Evolutionary conservation across 495 filamentous ascomycete genomes (phyloP).

Genomic region (Hypoxylon subgilvum): DNA sequence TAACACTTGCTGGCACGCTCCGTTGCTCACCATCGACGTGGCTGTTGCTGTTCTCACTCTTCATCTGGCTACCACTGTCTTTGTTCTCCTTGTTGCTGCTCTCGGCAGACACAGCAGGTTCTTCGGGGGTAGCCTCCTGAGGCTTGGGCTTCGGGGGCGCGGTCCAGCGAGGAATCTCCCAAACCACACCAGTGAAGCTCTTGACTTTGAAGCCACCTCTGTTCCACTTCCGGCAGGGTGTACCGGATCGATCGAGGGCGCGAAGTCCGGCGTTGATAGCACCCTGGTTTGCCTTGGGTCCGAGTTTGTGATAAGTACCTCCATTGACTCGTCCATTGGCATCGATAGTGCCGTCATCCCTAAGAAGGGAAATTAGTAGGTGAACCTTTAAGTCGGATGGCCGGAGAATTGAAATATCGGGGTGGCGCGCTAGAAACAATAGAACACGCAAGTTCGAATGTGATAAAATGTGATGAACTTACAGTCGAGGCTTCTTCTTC

Average conservation of each 20-base stretch:
- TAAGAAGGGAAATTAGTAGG: constrained; percentile 48
- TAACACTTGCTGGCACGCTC: constrained; percentile 48
- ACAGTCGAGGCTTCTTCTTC: constrained; percentile 94
- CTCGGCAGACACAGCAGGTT: constrained; percentile 58
- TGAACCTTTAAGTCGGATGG: constrained; percentile 12
- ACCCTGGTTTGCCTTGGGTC: constrained; percentile 96
- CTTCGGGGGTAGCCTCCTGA: constrained; percentile 42
- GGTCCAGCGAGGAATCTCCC: constrained; percentile 85
- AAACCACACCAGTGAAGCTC: constrained; percentile 88
- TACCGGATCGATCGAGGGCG: constrained; percentile 86
- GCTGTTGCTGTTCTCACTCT: constrained; percentile 74
- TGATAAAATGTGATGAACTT: constrained; percentile 52
- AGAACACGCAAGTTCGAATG: background rate
- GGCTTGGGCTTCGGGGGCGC: constrained; percentile 64
- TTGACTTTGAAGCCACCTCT: constrained; percentile 82
- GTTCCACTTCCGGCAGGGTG: constrained; percentile 90
- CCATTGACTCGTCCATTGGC: constrained; percentile 42
- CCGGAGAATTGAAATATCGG: background rate
- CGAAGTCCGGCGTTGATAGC: constrained; percentile 96
- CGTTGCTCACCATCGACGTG: constrained; percentile 58
- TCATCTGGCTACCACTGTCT: constrained; percentile 68
- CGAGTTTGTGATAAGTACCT: constrained; percentile 72
- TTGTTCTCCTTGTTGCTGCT: constrained; percentile 80
- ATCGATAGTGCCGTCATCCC: constrained; percentile 67
- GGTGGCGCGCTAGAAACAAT: background rate